phyloP scores from a whole-genome alignment of 2,329 filamentous ascomycete genomes.

The Curvularia spicifera region DNA sequence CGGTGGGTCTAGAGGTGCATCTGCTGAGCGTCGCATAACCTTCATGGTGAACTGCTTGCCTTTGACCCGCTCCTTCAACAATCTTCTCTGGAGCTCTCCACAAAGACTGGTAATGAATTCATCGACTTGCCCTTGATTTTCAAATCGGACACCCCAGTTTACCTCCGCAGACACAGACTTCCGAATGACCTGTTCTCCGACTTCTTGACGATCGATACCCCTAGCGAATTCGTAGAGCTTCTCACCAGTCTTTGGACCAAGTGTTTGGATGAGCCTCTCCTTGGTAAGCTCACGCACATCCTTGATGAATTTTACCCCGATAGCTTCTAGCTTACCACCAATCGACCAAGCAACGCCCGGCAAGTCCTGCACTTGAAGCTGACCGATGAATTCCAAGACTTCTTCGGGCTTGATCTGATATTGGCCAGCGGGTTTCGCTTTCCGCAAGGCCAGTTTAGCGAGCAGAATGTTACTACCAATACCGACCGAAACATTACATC shows the following conservation, averaged over 20 bases:
- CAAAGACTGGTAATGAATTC: slow-evolving; percentile 87
- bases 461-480: slow-evolving; percentile 90
- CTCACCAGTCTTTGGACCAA: slow-evolving; percentile 92
- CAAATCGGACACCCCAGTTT: slow-evolving; percentile 96
- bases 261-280: slow-evolving; percentile 72
- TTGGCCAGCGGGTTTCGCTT: slow-evolving; percentile 93
- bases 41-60: slow-evolving; percentile 91
- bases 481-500: slow-evolving; percentile 88
- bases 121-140: slow-evolving; percentile 89
- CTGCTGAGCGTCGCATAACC: slow-evolving; percentile 84
- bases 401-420: slow-evolving; percentile 85
- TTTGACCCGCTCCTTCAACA: slow-evolving; percentile 83
- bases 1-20: slow-evolving; percentile 87
- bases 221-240: slow-evolving; percentile 89
- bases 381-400: slow-evolving; percentile 76
- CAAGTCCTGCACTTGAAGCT: slow-evolving; percentile 78
- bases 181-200: slow-evolving; percentile 82
- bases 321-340: slow-evolving; percentile 83
- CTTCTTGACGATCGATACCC: slow-evolving; percentile 83
- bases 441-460: slow-evolving; percentile 87
- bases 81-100: slow-evolving; percentile 79
- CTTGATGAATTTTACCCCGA: slow-evolving; percentile 80
- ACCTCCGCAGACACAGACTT: slow-evolving; percentile 98
- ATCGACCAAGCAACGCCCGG: slow-evolving; percentile 94
- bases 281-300: slow-evolving; percentile 80